A percentile compares a stretch with the other conserved stretches of the same genome.
phyloP scores from a whole-genome alignment of 2,329 filamentous ascomycete species.

The Aspergillus sojae region DNA sequence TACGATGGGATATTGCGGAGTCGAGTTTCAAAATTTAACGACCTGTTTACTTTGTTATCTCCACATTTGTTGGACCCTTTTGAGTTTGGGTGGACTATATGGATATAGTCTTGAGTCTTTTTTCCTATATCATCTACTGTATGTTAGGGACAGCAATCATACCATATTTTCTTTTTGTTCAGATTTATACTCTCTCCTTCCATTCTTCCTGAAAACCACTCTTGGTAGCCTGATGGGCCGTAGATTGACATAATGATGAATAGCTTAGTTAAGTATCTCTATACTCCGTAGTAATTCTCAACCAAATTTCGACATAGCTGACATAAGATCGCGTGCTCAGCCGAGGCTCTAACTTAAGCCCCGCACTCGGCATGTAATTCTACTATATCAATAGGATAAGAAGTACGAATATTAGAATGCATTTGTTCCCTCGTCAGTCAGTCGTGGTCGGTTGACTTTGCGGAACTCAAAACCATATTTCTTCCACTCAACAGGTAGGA shows the following conservation, averaged over 20 bases:
- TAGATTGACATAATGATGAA: neutral
- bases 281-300: too few species aligned
- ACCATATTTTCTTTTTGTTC: slow-evolving; percentile 35
- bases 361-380: neutral
- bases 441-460: neutral
- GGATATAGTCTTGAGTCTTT: slow-evolving; percentile 42
- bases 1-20: slow-evolving; percentile 35
- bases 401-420: neutral
- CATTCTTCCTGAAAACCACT: neutral
- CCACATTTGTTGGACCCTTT: slow-evolving; percentile 26
- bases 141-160: slow-evolving; percentile 43
- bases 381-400: neutral
- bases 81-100: slow-evolving; percentile 41
- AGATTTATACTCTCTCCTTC: neutral
- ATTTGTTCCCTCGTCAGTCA: neutral
- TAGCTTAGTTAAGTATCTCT: too few species aligned
- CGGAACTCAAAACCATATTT: neutral
- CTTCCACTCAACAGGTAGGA: neutral
- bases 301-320: neutral
- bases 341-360: neutral
- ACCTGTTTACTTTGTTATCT: slow-evolving; percentile 34
- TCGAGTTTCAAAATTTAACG: slow-evolving; percentile 39
- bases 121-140: slow-evolving; percentile 35
- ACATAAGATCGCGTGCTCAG: slow-evolving; percentile 6
- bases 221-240: neutral